Conservation (phyloP, 257 asterid genomes). For the Solanum piurae region DNA sequence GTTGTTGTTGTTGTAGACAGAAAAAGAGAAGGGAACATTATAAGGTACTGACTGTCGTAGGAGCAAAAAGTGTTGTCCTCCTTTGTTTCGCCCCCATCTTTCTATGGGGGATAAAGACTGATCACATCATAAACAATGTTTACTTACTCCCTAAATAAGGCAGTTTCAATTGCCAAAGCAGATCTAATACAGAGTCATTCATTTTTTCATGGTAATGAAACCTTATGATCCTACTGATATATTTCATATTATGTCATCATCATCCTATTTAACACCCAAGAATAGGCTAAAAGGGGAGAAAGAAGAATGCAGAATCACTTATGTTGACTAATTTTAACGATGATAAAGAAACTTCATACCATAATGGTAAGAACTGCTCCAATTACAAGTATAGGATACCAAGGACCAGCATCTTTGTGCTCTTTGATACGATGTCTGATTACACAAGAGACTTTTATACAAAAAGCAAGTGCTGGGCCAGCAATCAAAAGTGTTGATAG, state of each 20-base stretch:
- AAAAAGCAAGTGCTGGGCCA: constrained; percentile 63
- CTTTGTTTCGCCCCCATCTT: not conserved
- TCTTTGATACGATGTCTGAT: constrained; percentile 25
- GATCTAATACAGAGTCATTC: not conserved
- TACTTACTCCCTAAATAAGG: not conserved
- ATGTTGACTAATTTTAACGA: not conserved
- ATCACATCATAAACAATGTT: not conserved
- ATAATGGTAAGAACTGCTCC: constrained; percentile 46
- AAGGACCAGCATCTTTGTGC: constrained; percentile 29
- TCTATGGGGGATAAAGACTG: not conserved
- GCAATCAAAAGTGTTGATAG: constrained; percentile 44
- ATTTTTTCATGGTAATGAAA: not conserved
- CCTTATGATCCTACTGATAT: not conserved
- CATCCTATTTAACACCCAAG: not conserved
- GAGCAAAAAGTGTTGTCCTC: not conserved
- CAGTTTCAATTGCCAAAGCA: not conserved
- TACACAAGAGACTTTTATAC: constrained; percentile 26
- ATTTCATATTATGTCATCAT: not conserved
- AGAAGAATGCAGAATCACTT: not conserved
- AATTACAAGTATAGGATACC: constrained; percentile 54
- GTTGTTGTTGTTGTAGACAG: not conserved
- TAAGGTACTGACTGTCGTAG: not conserved
- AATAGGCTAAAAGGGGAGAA: not conserved
- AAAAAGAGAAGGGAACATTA: not conserved
- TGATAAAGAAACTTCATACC: constrained; percentile 30